phyloP scores from a whole-genome alignment of 441 rosid genomes.

The Populus hybrid region DNA sequence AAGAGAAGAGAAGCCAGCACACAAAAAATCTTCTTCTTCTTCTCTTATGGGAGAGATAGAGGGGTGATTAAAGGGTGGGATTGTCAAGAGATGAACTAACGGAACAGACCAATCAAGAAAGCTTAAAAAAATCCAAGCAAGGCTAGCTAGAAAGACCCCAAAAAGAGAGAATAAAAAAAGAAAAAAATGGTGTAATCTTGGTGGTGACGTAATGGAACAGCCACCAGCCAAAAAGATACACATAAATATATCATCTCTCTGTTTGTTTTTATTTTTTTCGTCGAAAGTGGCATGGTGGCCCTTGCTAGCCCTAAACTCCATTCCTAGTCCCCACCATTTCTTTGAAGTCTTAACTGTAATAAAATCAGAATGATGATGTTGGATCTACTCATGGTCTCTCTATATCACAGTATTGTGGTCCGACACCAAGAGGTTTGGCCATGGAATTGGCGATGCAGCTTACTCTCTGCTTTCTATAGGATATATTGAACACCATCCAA shows the following conservation, averaged over 20 bases:
- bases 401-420: slow-evolving; percentile 14
- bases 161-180: not conserved
- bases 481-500: slow-evolving; percentile 13
- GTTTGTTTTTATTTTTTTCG: not conserved
- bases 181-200: not conserved
- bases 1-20: not conserved
- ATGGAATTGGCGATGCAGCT: not conserved
- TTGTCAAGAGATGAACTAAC: slow-evolving; percentile 5
- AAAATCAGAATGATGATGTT: slow-evolving; percentile 41
- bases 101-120: slow-evolving; percentile 24
- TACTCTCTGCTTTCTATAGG: slow-evolving; percentile 2
- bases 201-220: slow-evolving; percentile 44
- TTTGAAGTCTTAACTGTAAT: slow-evolving; percentile 26
- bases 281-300: slow-evolving; percentile 33
- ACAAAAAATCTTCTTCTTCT: not conserved
- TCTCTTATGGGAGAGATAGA: not conserved
- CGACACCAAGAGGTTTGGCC: slow-evolving; percentile 18
- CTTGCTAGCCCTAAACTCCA: slow-evolving; percentile 30
- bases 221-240: slow-evolving; percentile 39
- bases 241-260: not conserved
- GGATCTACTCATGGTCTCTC: slow-evolving; percentile 20
- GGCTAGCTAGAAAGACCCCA: slow-evolving; percentile 17
- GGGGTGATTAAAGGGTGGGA: slow-evolving; percentile 3
- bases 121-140: not conserved
- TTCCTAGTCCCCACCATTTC: slow-evolving; percentile 47